Base-by-base conservation (phyloP, 257 asterid species). In the Nyctanthes arbortristis region DNA sequence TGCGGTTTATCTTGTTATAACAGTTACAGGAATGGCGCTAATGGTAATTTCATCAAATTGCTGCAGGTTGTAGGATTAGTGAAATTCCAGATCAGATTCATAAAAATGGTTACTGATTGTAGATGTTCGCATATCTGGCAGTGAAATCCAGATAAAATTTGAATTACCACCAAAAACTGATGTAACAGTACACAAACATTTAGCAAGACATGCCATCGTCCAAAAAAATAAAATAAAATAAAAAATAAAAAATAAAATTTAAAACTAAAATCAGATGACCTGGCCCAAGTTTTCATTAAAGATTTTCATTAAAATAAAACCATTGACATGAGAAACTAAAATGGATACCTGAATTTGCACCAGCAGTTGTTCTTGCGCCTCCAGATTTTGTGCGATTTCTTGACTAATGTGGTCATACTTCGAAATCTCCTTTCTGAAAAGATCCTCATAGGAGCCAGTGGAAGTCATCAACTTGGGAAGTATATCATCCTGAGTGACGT, bases 381-480 rank as follows among this genome's bases (percentile, higher is more conserved):
- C 86, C 7, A 94, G 84, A 68, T 94, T 94, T 78, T 88, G 84
- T 35, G 89, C 75, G 76, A 91, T 94, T 72, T 91, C 98, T 75
- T 86, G 81, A 70, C 95, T 89, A 66, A 91, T 94, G 52, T 66
- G 75, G 67, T 89, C 96, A 79, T 94, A 94, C 77, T 94, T 94
- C 2, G 90, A 83, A 65, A 94, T 86, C 84, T 94, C 99, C 88
- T 89, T 89, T 76, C 93, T 84, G 63, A 88, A 94, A 59, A 94
- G 95, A 84, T 94, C 98, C 82, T 94, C 99, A 0, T 86, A 89
- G 52, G 99, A 94, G 39, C 97, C 97, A 55, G 88, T 75, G 63
- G 81, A 84, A 13, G 97, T 75, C 99, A 94, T 94, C 87, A 91
- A 79, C 81, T 91, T 94, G 61, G 98, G 97, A 37, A 94, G 81